These are phyloP conservation scores for Monilinia aucupariae DNA, from an alignment of 2,329 filamentous ascomycete genomes.

Conservation along the genomic window DNA sequence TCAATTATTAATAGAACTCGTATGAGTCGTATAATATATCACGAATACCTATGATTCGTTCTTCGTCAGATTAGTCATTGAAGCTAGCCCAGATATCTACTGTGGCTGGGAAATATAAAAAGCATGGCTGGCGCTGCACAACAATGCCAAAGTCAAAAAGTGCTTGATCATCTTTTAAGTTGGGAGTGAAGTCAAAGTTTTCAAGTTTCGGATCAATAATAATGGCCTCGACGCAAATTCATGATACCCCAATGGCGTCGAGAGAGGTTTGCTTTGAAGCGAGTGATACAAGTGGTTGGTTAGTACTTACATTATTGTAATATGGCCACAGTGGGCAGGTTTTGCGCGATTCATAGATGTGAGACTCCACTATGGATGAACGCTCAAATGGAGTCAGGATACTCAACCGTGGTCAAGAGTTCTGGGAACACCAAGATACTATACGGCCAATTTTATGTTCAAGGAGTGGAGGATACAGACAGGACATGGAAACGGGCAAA, in stretches of 20 bases:
- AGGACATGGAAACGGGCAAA: background rate
- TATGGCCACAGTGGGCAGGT: background rate
- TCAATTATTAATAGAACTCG: too few relatives aligned
- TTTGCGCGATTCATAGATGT: background rate
- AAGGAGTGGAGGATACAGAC: background rate
- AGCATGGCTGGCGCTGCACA: background rate
- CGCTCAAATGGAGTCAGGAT: background rate
- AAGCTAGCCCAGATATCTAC: background rate
- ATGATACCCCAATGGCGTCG: background rate
- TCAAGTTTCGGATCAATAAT: background rate
- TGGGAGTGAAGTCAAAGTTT: background rate
- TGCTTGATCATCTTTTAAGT: background rate
- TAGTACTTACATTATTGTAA: background rate
- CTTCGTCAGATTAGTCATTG: background rate
- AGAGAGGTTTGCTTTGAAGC: background rate
- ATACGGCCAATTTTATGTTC: background rate
- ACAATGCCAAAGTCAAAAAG: too few relatives aligned
- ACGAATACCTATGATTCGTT: slow-evolving; percentile 3
- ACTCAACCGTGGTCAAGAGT: background rate
- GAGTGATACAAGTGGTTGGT: background rate
- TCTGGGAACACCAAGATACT: background rate
- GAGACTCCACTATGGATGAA: background rate
- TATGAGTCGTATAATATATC: too few relatives aligned
- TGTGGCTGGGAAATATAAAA: background rate
- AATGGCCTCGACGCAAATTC: background rate